Base-by-base conservation (phyloP, 2,329 filamentous ascomycete species). In the Clathrospora elynae region DNA sequence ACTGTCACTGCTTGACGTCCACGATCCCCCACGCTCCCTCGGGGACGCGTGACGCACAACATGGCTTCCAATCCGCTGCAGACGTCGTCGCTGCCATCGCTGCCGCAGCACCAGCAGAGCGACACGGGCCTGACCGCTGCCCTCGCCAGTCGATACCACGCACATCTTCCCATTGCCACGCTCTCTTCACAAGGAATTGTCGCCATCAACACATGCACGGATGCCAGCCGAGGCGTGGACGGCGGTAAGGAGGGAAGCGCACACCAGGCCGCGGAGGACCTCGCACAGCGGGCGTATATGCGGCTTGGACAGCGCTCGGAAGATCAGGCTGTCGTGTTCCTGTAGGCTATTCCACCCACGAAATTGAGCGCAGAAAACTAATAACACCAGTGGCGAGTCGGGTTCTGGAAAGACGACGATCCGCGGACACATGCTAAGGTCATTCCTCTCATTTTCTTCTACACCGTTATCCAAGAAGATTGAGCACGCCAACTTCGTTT, bases 401-500 rank as follows among this genome's bases (percentile, higher is more conserved):
- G 93, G 93, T 31, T 86, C 93, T 20, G 93, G 93, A 60, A 99
- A 99, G 76, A 96, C 93, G 0, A 99, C 93, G 0, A 78, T 97
- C 62, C 86, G 93, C 50, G 88, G 90, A 29, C 93, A 97, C 69
- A 77, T 96, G 40, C 77, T 99, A 31, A 87, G 90, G 16, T 83
- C 91, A 1, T 79, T 99, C 38, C 81, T 99, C 19, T 86, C 86
- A 61, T 95, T 91, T 69, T 93, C 91, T 2, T 90, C 90, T 0
- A 97, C 93, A 9, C 93, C 93, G 1, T 76, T 99, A 3, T 97
- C 92, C 2, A 89, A 86, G 55, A 99, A 96, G 71, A 79, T 96
- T 13, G 96, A 92, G 2, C 86, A 95, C 35, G 92, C 92, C 14
- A 87, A 92, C 29, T 99, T 96, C 68, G 83, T 97, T 47, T 99